phyloP scores from a whole-genome alignment of 1,139 yeast genomes.

The Candida labiduridarum region DNA sequence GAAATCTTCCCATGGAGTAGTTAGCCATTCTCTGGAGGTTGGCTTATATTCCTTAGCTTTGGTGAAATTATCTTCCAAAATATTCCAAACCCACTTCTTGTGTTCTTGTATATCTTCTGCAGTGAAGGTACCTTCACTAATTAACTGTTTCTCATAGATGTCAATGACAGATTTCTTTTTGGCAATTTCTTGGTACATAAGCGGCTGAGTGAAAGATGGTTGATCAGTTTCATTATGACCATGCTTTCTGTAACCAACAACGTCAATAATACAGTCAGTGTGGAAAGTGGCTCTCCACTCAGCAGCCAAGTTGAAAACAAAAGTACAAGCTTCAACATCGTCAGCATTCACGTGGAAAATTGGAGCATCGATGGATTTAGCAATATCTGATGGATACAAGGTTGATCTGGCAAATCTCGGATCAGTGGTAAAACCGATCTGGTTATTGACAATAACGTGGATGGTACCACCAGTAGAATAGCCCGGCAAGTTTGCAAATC shows the following conservation, averaged over 20 bases:
- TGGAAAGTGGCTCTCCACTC: slow-evolving; percentile 98
- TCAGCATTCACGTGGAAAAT: slow-evolving; percentile 99
- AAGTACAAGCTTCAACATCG: slow-evolving; percentile 92
- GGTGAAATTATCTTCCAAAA: slow-evolving; percentile 84
- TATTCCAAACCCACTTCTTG: slow-evolving; percentile 97
- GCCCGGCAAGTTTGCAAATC: slow-evolving; percentile 88
- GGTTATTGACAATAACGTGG: slow-evolving; percentile 94
- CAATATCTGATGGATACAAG: slow-evolving; percentile 96
- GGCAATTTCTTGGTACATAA: slow-evolving; percentile 91
- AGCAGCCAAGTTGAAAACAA: slow-evolving; percentile 93
- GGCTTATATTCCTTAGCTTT: slow-evolving; percentile 91
- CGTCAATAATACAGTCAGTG: slow-evolving; percentile 92
- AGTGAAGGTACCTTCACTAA: slow-evolving; percentile 87
- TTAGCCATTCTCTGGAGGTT: slow-evolving; percentile 95
- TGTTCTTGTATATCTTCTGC: slow-evolving; percentile 91
- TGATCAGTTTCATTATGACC: slow-evolving; percentile 99
- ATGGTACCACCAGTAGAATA: slow-evolving; percentile 98
- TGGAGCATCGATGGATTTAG: slow-evolving; percentile 95
- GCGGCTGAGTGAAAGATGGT: slow-evolving; percentile 97
- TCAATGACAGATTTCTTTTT: slow-evolving; percentile 88
- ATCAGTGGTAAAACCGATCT: slow-evolving; percentile 98
- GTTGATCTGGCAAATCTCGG: slow-evolving; percentile 98
- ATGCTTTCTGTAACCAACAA: slow-evolving; percentile 97
- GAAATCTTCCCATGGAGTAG: slow-evolving; percentile 99
- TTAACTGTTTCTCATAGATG: slow-evolving; percentile 75